phyloP scores from a whole-genome alignment of 768 basidiomycete genomes.

The Auricularia heimuer region DNA sequence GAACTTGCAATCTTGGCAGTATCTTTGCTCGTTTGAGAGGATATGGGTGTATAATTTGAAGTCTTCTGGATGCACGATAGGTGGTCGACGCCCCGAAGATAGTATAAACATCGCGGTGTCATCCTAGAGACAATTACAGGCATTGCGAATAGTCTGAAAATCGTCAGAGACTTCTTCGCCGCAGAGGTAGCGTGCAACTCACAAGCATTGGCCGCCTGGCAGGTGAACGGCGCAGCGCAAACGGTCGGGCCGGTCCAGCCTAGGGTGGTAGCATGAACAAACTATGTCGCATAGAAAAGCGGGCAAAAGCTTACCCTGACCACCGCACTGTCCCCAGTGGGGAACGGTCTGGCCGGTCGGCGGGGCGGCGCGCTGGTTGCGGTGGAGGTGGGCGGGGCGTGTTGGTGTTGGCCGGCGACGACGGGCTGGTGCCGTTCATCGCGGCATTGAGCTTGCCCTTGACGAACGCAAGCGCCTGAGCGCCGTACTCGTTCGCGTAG shows the following conservation, averaged over 20 bases:
- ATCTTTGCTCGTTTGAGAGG: too few relatives aligned
- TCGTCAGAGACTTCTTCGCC: too few relatives aligned
- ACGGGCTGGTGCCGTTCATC: background rate
- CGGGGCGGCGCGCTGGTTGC: background rate
- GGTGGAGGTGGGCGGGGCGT: background rate
- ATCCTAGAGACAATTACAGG: too few relatives aligned
- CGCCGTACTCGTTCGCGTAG: conserved; percentile 7
- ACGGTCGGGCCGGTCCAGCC: background rate
- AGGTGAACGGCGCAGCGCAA: background rate
- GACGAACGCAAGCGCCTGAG: conserved; percentile 3
- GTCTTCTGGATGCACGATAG: too few relatives aligned
- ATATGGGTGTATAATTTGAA: too few relatives aligned
- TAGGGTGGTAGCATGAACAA: background rate
- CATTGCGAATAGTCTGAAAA: too few relatives aligned
- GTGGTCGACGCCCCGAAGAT: too few relatives aligned
- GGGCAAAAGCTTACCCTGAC: background rate
- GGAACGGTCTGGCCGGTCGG: background rate
- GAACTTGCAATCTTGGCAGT: too few relatives aligned
- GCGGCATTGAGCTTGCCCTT: conserved; percentile 8
- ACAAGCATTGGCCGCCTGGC: background rate
- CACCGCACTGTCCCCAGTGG: conserved; percentile 8
- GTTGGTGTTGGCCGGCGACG: background rate
- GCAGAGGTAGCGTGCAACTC: too few relatives aligned
- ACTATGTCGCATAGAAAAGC: background rate
- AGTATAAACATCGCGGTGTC: too few relatives aligned